Base-by-base conservation (phyloP, 2,329 filamentous ascomycete species). In the Alternaria arbusti region DNA sequence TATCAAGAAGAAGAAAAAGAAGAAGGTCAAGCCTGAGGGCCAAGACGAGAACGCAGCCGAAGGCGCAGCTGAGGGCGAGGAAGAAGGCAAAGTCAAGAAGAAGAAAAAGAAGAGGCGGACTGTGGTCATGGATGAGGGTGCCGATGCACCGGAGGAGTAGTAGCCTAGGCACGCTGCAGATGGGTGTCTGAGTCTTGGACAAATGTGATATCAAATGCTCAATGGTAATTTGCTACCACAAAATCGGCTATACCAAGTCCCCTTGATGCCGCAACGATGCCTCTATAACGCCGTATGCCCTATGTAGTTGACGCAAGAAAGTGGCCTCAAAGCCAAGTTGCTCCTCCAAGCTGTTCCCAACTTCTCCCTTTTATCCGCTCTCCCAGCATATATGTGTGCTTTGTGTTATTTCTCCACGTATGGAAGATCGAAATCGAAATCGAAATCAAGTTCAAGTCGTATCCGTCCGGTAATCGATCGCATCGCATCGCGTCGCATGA, bases 91-190 rank as follows among this genome's bases (percentile, higher is more conserved):
- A 57, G 72, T 79, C 25, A 76, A 76, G 67, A 82, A 81, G 68
- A 82, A 81, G 74, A 82, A 81, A 64, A 78, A 78, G 71, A 82
- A 81, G 74, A 78, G 76, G 68, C 68, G 79, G 65, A 71, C 74
- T 54, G 75, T 80, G 20, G 65, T 67, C 20, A 72, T 80, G 65
- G 77, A 79, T 45, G 74, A 75, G 25, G 67, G 66, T 43, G 68
- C 20, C 13, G 57, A 54, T 15, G 59, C 59, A 6, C 51, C 50
- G 8, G 54, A 59, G 22, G 66, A 68, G 59, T 65, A 66, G 57
- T 57, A 32, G 57, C 26, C 15, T 9, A 47, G n/a, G 17, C 7
- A 30, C 17, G 54, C 25, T 12, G 54, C 9, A 10, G 36, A 28
- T 51, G 52, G 25, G 8, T 23, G 32, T 30, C 17, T 40, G 17